Evolutionary conservation across 2,329 filamentous ascomycete species (phyloP), one percentile per base, ranked within the genome.

Genomic region (Basipetospora sp.): DNA sequence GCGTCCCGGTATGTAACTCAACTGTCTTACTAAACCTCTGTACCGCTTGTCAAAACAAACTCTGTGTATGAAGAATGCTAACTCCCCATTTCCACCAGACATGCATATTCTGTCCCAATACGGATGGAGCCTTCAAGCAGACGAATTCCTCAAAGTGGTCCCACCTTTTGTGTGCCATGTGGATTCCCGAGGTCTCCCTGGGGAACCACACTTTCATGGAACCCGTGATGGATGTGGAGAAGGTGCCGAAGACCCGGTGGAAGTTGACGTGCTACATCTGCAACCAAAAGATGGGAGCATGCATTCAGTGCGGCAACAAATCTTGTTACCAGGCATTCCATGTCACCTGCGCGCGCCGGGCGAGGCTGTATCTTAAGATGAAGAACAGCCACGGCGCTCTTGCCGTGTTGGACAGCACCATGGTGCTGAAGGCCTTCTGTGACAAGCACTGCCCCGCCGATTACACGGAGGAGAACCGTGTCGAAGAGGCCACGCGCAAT

Each of bases 171-270:
- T 98, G 90, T 53, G 85, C 90, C 22, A 90, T 96, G 64, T 98
- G 90, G 90, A 94, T 98, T 49, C 90, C 90, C 0, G 90, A 98
- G 59, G 85, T 96, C 5, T 88, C 84, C 4, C 74, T 98, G 35
- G 90, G 87, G 11, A 98, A 98, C 52, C 81, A 85, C 43, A 94
- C 87, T 6, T 90, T 96, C 54, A 94, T 96, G 84, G 90, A 98
- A 52, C 90, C 90, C 1, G 86, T 98, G 36, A 92, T 90, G 67
- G 90, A 96, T 48, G 84, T 98, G 26, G 90, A 98, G 54, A 94
- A 94, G 57, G 88, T 98, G 3, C 90, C 90, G 1, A 90, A 86
- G 54, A 87, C 79, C 43, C 74, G 90, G 44, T 98, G 90, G 90
- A 92, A 83, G 55, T 64, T 94, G 52, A 78, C 74, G 29, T 98